Evolutionary conservation across 805 yeast genomes (phyloP).

Genomic region (Peterozyma xylosa): DNA sequence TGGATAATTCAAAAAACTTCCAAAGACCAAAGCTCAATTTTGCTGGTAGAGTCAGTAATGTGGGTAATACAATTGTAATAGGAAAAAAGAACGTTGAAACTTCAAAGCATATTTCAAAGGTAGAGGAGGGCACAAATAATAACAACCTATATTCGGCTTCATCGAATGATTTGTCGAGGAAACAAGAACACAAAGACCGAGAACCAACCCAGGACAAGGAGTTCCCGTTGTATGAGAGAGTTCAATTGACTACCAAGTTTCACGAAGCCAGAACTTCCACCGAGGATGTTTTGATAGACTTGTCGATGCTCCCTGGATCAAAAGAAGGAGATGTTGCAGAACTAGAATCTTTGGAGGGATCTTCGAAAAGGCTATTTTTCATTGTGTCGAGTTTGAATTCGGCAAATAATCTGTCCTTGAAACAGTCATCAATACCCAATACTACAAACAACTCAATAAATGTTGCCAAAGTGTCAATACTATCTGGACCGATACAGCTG

Average conservation of each 20-base stretch:
- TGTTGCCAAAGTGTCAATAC: slow-evolving; percentile 41
- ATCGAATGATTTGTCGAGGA: too few species aligned
- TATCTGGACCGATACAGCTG: slow-evolving; percentile 52
- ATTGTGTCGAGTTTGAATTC: slow-evolving; percentile 25
- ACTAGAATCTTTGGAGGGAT: slow-evolving; percentile 36
- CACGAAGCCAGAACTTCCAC: slow-evolving; percentile 60
- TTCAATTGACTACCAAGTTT: slow-evolving; percentile 40
- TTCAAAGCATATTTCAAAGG: too few species aligned
- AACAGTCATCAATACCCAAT: neutral
- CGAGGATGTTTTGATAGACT: slow-evolving; percentile 59
- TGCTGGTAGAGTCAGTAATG: too few species aligned
- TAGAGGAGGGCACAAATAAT: too few species aligned
- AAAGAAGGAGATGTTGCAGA: slow-evolving; percentile 75
- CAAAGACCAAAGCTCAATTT: too few species aligned
- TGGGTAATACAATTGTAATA: too few species aligned
- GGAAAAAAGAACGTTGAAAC: too few species aligned
- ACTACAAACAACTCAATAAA: neutral
- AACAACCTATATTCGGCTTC: too few species aligned
- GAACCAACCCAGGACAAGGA: too few species aligned
- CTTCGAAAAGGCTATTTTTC: slow-evolving; percentile 32
- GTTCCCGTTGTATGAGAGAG: slow-evolving; percentile 19
- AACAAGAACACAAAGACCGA: too few species aligned
- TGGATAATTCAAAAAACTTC: too few species aligned
- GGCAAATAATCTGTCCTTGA: neutral
- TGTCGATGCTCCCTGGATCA: slow-evolving; percentile 51